Conservation (phyloP, 805 yeast species). For the Ogataea corticis region DNA sequence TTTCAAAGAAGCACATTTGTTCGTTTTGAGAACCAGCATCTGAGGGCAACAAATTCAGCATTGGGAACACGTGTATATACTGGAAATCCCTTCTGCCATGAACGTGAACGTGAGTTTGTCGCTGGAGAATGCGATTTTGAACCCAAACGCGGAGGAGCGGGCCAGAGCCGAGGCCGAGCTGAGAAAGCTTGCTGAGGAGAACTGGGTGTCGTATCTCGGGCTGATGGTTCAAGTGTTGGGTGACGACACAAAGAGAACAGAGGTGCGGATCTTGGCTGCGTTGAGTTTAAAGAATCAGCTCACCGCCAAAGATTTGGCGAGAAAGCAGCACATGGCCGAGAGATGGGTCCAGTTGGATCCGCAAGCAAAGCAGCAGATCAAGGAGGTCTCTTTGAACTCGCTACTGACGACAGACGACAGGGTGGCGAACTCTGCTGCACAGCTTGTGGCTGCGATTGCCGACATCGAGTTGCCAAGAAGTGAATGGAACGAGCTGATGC, state of each 20-base stretch:
- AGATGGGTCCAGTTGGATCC: constrained; percentile 72
- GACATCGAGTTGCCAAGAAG: constrained; percentile 85
- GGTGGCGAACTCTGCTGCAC: constrained; percentile 89
- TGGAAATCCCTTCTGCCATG: neutral
- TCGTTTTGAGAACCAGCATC: too few relatives aligned
- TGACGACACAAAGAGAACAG: constrained; percentile 61
- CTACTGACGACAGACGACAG: constrained; percentile 66
- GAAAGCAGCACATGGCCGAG: constrained; percentile 57
- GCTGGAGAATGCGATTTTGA: constrained; percentile 77
- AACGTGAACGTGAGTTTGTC: constrained; percentile 65
- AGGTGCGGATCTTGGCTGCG: constrained; percentile 91
- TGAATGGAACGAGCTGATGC: constrained; percentile 88
- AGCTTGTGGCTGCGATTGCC: constrained; percentile 95
- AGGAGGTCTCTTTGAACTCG: constrained; percentile 60
- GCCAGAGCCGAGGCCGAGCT: constrained; percentile 78
- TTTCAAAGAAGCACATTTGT: too few relatives aligned
- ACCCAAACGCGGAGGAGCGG: constrained; percentile 65
- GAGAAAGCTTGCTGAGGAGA: constrained; percentile 65
- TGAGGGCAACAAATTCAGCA: too few relatives aligned
- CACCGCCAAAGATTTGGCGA: constrained; percentile 73
- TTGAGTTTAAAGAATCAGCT: constrained; percentile 84
- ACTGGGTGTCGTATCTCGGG: constrained; percentile 73
- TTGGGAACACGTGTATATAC: neutral
- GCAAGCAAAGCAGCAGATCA: constrained; percentile 60
- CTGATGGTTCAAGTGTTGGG: constrained; percentile 71